These are phyloP conservation scores for Prunus padus DNA, from an alignment of 306 rosid species.

Conservation along the genomic window DNA sequence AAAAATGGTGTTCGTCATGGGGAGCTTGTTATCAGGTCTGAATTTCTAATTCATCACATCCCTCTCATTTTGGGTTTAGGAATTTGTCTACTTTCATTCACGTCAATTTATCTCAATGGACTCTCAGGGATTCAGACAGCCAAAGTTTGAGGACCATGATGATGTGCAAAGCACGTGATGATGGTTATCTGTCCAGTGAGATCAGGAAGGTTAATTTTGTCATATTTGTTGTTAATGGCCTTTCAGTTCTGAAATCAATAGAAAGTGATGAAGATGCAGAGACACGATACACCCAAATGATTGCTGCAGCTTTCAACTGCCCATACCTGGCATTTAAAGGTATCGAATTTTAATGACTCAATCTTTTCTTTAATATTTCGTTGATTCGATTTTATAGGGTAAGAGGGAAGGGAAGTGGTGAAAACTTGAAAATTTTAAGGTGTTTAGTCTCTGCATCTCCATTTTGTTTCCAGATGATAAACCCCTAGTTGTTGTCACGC, in stretches of 20 bases:
- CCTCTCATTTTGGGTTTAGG: conserved; percentile 12
- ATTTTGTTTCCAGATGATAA: conserved; percentile 62
- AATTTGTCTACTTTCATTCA: conserved; percentile 18
- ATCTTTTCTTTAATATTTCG: not conserved
- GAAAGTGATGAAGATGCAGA: conserved; percentile 39
- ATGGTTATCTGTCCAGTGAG: conserved; percentile 35
- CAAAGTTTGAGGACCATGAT: conserved; percentile 40
- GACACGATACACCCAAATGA: conserved; percentile 27
- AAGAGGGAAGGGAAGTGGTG: not conserved
- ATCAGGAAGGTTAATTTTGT: conserved; percentile 64
- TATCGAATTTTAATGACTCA: conserved; percentile 21
- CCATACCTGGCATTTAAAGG: conserved; percentile 74
- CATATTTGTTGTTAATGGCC: conserved; percentile 63
- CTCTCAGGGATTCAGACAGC: conserved; percentile 57
- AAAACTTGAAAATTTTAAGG: not conserved
- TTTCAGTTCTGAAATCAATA: conserved; percentile 60
- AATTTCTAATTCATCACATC: conserved; percentile 15
- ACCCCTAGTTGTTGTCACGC: conserved; percentile 74
- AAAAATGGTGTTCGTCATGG: conserved; percentile 70
- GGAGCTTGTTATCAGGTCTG: conserved; percentile 70
- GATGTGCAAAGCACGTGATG: conserved; percentile 46
- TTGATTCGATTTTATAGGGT: not conserved
- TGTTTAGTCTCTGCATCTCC: not conserved
- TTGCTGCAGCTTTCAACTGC: conserved; percentile 62
- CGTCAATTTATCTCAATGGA: conserved; percentile 33